Base-by-base conservation (phyloP, 169 alveolate genomes). In the Babesia bovis region DNA sequence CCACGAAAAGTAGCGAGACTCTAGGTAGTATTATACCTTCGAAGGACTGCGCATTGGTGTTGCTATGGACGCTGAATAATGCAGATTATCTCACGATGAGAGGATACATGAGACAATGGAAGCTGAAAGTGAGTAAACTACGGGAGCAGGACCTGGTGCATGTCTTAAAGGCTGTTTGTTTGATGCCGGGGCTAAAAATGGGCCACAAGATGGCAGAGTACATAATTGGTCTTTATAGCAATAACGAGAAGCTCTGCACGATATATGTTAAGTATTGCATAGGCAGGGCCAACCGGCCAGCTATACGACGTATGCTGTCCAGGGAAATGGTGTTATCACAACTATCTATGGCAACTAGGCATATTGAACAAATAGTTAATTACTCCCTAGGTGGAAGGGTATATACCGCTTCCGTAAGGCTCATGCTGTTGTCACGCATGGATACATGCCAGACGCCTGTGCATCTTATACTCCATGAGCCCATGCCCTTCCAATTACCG, bases 401-500 rank as follows among this genome's bases (percentile, higher is more conserved):
- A 7, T 52, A 42, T 4, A 30, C 47, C 2, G 23, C 30, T 0
- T 7, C 49, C 71, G 26, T 26, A 13, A 28, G 73, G 60, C 73
- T 63, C n/a, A 63, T 44, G 73, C 33, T 63, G 33, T 35, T 63
- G 58, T 26, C 44, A 40, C 35, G 73, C 21, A 38, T 47, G 5
- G 73, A 63, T 5, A 12, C 3, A 1, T 9, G 51, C 13, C 56
- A 42, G 6, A 15, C 38, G n/a, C 35, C 25, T 6, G 19, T 63
- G 25, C 1, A 41, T 12, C 6, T 60, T 26, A 26, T 5, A 17
- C 5, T 63, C 32, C 61, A 63, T 15, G 73, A 47, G 25, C 73
- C 73, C 3, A 63, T 63, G 73, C 73, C 73, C 19, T 63, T 63
- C 47, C 42, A 49, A 21, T 13, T 63, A 41, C 73, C 73, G 4